These are phyloP conservation scores for Raphanus hybrid DNA, from an alignment of 441 rosid genomes.

Conservation along the genomic window DNA sequence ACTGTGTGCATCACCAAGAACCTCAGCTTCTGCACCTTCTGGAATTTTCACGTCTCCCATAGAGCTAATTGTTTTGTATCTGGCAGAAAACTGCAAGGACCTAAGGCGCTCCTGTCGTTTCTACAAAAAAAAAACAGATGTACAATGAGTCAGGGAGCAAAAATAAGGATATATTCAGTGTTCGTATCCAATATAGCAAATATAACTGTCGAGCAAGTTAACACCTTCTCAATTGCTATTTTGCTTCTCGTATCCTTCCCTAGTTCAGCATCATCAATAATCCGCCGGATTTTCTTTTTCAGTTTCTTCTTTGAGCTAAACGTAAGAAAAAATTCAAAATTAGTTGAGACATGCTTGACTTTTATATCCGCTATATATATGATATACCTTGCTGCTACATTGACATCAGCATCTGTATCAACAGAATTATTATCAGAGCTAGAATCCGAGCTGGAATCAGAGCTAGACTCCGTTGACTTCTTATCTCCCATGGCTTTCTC, in stretches of 20 bases:
- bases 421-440: constrained; percentile 89
- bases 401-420: constrained; percentile 65
- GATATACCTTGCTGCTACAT: constrained; percentile 62
- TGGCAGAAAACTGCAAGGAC: constrained; percentile 84
- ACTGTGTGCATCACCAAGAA: constrained; percentile 82
- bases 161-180: neutral
- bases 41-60: constrained; percentile 57
- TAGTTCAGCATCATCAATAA: constrained; percentile 97
- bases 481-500: constrained; percentile 73
- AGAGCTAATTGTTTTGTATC: constrained; percentile 59
- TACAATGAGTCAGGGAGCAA: constrained; percentile 31
- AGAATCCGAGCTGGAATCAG: constrained; percentile 84
- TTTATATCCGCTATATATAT: constrained; percentile 20
- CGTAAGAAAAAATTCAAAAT: constrained; percentile 29
- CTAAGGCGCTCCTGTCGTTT: constrained; percentile 98
- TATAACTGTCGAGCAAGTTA: constrained; percentile 15
- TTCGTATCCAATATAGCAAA: constrained; percentile 10
- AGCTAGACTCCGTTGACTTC: constrained; percentile 56
- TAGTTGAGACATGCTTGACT: constrained; percentile 25
- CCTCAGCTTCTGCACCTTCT: constrained; percentile 74
- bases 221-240: constrained; percentile 98
- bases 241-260: constrained; percentile 98
- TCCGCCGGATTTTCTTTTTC: constrained; percentile 93
- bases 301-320: constrained; percentile 70
- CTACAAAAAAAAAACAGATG: constrained; percentile 52